Percentiles rank a stretch among this genome's conserved stretches.
Evolutionary conservation across 148 eudicot genomes (phyloP).

Genomic region (Rhododendron griersonianum): DNA sequence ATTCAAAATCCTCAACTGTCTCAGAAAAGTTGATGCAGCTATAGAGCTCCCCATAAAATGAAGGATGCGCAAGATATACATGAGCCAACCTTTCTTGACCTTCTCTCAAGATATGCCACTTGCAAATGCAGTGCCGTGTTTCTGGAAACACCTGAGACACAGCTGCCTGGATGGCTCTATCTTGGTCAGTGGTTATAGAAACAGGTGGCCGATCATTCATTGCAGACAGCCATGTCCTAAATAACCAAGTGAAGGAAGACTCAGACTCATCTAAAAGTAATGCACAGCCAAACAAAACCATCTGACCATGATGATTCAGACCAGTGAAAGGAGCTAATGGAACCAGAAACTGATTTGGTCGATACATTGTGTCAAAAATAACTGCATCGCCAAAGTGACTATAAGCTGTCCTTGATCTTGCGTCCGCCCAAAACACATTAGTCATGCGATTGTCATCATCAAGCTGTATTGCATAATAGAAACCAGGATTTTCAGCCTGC

Average conservation of each 20-base stretch:
- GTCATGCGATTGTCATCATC: slow-evolving; percentile 29
- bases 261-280: slow-evolving; percentile 28
- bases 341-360: slow-evolving; percentile 28
- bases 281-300: slow-evolving; percentile 27
- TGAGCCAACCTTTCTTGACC: slow-evolving; percentile 34
- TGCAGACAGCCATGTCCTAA: slow-evolving; percentile 25
- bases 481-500: slow-evolving; percentile 30
- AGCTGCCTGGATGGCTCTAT: slow-evolving; percentile 29
- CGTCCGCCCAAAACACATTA: slow-evolving; percentile 29
- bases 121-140: slow-evolving; percentile 35
- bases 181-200: slow-evolving; percentile 30
- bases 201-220: slow-evolving; percentile 21
- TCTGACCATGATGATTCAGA: slow-evolving; percentile 27
- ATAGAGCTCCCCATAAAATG: slow-evolving; percentile 27
- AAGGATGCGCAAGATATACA: slow-evolving; percentile 28
- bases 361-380: slow-evolving; percentile 27
- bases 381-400: slow-evolving; percentile 31
- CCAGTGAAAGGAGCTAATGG: slow-evolving; percentile 32
- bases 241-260: slow-evolving; percentile 27
- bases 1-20: slow-evolving; percentile 32
- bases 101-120: slow-evolving; percentile 34
- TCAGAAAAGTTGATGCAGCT: slow-evolving; percentile 34
- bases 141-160: slow-evolving; percentile 19
- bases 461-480: slow-evolving; percentile 28
- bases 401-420: slow-evolving; percentile 29